Conservation (phyloP, 2,329 filamentous ascomycete genomes). For the Acrocalymma vagum region DNA sequence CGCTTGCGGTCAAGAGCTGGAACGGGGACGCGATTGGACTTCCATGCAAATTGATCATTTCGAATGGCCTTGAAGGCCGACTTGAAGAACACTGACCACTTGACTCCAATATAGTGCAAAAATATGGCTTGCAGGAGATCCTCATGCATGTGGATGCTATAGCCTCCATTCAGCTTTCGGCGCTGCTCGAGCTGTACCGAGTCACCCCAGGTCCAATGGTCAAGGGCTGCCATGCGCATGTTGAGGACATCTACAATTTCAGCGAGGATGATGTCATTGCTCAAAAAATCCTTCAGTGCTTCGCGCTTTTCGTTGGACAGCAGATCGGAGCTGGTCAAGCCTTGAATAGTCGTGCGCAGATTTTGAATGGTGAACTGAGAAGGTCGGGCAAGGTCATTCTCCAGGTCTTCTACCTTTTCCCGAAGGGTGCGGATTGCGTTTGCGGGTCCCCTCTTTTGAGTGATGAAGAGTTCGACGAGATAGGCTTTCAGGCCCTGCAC, state of each 20-base stretch:
- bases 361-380: constrained; percentile 42
- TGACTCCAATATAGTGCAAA: constrained; percentile 40
- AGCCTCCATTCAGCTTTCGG: constrained; percentile 37
- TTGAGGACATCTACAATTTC: constrained; percentile 44
- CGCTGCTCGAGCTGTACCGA: constrained; percentile 37
- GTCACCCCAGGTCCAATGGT: constrained; percentile 40
- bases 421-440: constrained; percentile 27
- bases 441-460: constrained; percentile 23
- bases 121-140: constrained; percentile 44
- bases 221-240: constrained; percentile 36
- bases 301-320: constrained; percentile 51
- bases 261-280: constrained; percentile 38
- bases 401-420: constrained; percentile 27
- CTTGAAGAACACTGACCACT: constrained; percentile 44
- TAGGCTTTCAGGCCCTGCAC: constrained; percentile 27
- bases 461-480: constrained; percentile 31
- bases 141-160: constrained; percentile 39
- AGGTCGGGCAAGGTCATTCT: constrained; percentile 22
- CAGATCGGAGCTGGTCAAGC: constrained; percentile 55
- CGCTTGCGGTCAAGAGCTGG: constrained; percentile 28
- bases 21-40: constrained; percentile 19
- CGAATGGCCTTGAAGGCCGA: constrained; percentile 26
- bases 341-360: constrained; percentile 52
- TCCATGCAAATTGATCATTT: constrained; percentile 25
- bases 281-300: constrained; percentile 41